Percentiles rank a stretch among this genome's conserved stretches.
Evolutionary conservation across 331 rosid species (phyloP).

Genomic region (Erythrophleum ivorense): DNA sequence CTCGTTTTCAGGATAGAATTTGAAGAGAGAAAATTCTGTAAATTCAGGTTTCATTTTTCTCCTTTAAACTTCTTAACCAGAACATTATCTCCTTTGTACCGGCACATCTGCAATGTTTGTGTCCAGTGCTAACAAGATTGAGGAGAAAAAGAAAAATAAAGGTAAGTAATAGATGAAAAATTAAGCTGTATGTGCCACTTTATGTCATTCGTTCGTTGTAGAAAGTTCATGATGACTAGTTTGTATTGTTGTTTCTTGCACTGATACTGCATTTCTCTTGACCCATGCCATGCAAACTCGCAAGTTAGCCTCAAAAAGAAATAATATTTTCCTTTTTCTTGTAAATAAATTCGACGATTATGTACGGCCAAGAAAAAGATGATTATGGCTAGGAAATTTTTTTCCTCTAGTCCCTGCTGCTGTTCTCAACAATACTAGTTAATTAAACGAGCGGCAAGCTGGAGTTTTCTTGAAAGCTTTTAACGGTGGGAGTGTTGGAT

Average conservation of each 20-base stretch:
- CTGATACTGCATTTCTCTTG: neutral
- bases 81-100: constrained; percentile 49
- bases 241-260: neutral
- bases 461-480: neutral
- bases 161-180: constrained; percentile 26
- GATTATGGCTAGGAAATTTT: neutral
- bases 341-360: neutral
- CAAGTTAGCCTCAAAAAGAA: neutral
- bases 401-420: neutral
- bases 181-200: constrained; percentile 26
- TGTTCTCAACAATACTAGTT: neutral
- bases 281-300: neutral
- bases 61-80: constrained; percentile 35
- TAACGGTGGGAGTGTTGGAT: neutral
- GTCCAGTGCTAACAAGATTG: constrained; percentile 57
- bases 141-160: constrained; percentile 40
- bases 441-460: neutral
- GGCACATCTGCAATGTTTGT: constrained; percentile 55
- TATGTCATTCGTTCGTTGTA: constrained; percentile 38
- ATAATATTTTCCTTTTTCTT: neutral
- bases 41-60: constrained; percentile 58
- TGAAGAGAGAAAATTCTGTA: constrained; percentile 59
- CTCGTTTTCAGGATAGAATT: constrained; percentile 52
- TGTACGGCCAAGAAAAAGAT: neutral
- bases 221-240: constrained; percentile 17